Percentiles rank a stretch among this genome's conserved stretches.
These are phyloP conservation scores for Aaosphaeria pasadenensis DNA, from an alignment of 2,329 filamentous ascomycete species.

Conservation along the genomic window DNA sequence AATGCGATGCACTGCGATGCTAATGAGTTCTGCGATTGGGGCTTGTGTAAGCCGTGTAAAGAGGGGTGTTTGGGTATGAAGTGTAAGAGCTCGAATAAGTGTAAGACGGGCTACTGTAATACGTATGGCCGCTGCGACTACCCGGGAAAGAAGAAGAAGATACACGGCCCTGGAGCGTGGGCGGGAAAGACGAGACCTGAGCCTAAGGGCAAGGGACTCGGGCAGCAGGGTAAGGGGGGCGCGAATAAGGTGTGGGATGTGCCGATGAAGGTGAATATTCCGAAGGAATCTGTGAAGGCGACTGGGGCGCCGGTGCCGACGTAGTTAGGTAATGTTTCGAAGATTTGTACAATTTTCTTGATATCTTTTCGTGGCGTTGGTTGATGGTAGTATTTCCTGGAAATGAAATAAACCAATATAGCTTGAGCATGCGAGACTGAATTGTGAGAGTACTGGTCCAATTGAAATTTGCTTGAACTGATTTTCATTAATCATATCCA, in stretches of 20 bases:
- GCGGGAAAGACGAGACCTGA: conserved; percentile 13
- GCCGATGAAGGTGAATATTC: conserved; percentile 25
- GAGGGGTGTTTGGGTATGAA: conserved; percentile 17
- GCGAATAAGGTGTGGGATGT: conserved; percentile 29
- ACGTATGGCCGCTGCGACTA: conserved; percentile 27
- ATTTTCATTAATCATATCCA: too few relatives aligned
- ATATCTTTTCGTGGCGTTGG: too few relatives aligned
- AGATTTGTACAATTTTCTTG: too few relatives aligned
- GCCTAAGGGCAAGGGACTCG: conserved; percentile 18
- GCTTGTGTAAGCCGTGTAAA: conserved; percentile 19
- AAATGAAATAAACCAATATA: too few relatives aligned
- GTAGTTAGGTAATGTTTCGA: not conserved
- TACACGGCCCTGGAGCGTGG: conserved; percentile 18
- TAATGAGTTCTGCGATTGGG: conserved; percentile 27
- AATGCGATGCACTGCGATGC: conserved; percentile 22
- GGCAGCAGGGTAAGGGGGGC: conserved; percentile 5
- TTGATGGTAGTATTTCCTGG: too few relatives aligned
- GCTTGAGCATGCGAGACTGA: too few relatives aligned
- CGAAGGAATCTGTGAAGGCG: conserved; percentile 15
- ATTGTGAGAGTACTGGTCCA: too few relatives aligned
- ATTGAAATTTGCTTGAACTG: too few relatives aligned
- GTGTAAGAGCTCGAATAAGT: conserved; percentile 25
- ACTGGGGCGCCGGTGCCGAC: conserved; percentile 13
- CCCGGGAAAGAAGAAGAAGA: conserved; percentile 14
- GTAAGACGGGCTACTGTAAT: conserved; percentile 34